Base-by-base conservation (phyloP, 148 eudicot genomes). In the Bassia scoparia region DNA sequence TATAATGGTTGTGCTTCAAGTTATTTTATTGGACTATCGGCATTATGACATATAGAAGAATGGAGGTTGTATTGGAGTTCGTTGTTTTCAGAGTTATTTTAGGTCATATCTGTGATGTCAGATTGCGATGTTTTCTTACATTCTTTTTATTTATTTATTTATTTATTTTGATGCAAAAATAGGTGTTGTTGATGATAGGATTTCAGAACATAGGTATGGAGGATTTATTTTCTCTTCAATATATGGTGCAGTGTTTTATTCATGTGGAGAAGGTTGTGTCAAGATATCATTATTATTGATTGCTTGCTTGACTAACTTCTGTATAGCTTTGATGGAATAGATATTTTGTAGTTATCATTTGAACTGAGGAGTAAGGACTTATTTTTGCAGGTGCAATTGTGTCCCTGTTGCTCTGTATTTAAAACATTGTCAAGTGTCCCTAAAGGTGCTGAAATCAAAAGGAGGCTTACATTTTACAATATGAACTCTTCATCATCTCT, bases 361-460 rank as follows among this genome's bases (percentile, higher is more conserved):
- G 16, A 37, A 43, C 41, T 67, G 63, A 37, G 7, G 54, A 50
- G 21, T 50, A 49, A 18, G 61, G 1, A 2, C 7, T 73, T 75
- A 26, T 68, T 70, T 49, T 52, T 80, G 67, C 85, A 91, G 91
- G 70, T 75, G 52, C 77, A 54, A 70, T 62, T 59, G 68, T 89
- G 89, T 80, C 80, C 84, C 46, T 91, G 97, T 77, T 89, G 93
- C 76, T 85, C 81, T 58, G 84, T 81, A 58, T 85, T 89, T 69
- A 86, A 82, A 67, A 82, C 83, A 24, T 41, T 85, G 61, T 75
- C 74, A 54, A 67, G 65, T 75, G 78, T 85, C 61, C 76, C 80
- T n/a, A 79, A 71, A 69, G 81, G 73, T 81, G 75, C 81, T 65
- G 87, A 75, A 73, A 85, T 94, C 63, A 77, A 72, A 68, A 87